Evolutionary conservation across 106 monocot species (phyloP), one percentile per base, ranked within the genome.

Genomic region (Cymbidium sinense): DNA sequence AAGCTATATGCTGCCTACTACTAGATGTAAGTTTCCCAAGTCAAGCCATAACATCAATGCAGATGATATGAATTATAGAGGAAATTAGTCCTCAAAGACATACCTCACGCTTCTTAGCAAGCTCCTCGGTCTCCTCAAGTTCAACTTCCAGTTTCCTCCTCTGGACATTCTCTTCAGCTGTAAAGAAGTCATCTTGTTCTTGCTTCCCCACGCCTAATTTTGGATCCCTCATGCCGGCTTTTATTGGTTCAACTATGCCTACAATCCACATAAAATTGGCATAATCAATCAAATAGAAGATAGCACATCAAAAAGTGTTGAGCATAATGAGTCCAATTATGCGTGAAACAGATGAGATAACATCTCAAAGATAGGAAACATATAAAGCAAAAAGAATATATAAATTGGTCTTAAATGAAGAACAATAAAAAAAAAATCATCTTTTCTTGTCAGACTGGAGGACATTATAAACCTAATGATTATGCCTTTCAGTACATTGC

Each of bases 241-340:
- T 94, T 88, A 99, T 99, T 64, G 99, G 99, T 74, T 99, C 99
- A 70, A 85, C 79, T 80, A 99, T 99, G 41, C 99, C 99, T 99
- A 81, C 47, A 74, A 25, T 80, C 55, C 18, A 17, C 37, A 71
- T 71, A 21, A 23, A 67, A 67, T 31, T 2, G 3, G 67, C 33
- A 8, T 18, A 67, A 67, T 67, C 31, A 2, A 67, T 67, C 15
- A 67, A 67, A 67, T 67, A 67, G 15, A 67, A 31, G 29, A 67
- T 7, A 30, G 12, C 30, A 31, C 31, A 67, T 67, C 30, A 67
- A 67, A 65, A 58, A 30, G 30, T n/a, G 19, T 7, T 31, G 9
- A 67, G 65, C 8, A 67, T 67, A 28, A 15, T 67, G 31, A 31
- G 64, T 67, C 20, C 65, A 67, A 19, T 67, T 6, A 23, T n/a